Base-by-base conservation (phyloP, 805 yeast species). In the Nakazawaea laoshanensis region DNA sequence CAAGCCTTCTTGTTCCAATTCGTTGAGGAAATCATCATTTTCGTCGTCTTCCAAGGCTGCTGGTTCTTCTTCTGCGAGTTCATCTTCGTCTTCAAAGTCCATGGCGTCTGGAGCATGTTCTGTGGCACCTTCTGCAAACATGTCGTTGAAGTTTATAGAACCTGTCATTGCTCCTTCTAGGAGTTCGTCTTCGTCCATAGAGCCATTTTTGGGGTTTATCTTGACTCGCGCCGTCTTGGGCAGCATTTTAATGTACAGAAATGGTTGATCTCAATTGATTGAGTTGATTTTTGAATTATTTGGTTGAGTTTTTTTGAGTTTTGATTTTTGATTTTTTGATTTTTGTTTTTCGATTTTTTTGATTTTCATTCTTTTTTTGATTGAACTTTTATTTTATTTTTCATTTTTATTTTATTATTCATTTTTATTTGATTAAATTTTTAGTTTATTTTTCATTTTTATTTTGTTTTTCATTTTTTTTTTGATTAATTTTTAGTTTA, bases 51-150 rank as follows among this genome's bases (percentile, higher is more conserved):
- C 49, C 19, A 23, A 46, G 4, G 30, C 47, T 4, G 30, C 44
- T 12, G 39, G 46, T 36, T 84, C 94, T 29, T 88, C 96, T 16
- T 88, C 96, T 0, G 96, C 96, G 30, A 88, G 61, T 53, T 88
- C 96, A 44, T 88, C 96, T 47, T 84, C 94, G 51, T 85, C 95
- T 48, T 85, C 96, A 51, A 83, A 89, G 54, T 89, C 97, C 20
- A 87, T 63, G 7, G 98, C 98, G 53, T 88, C 89, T 5, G 74
- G 95, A 1, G 92, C 88, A 54, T 88, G 97, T 35, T 69, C 67
- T 3, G 83, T 60, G 54, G 70, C 59, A 13, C 71, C 77, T 20
- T 60, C 68, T 33, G 52, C 52, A 47, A 56, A 42, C 17, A 43
- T 47, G 12, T 53, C 59, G 18, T 55, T 44, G 19, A 49, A 43